phyloP scores from a whole-genome alignment of 75 land plant genomes.

The Adiantum capillusveneris region DNA sequence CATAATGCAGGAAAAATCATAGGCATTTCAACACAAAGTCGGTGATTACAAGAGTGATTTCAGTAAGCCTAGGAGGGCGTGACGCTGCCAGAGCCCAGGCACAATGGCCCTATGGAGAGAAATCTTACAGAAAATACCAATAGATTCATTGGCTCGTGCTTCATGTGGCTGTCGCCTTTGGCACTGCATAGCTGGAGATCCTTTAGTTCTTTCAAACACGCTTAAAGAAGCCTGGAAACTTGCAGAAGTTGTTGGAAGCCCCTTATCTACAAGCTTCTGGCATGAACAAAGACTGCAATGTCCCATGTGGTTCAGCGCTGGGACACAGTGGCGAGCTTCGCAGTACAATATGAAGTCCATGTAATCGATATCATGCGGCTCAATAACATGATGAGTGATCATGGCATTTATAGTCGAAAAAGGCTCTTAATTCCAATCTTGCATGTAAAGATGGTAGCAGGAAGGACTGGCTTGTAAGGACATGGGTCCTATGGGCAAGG shows the following conservation, averaged over 20 bases:
- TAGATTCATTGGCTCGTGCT: constrained; percentile 57
- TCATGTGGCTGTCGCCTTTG: constrained; percentile 81
- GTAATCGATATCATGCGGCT: constrained; percentile 14
- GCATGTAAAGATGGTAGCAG: no score
- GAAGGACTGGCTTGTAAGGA: no score
- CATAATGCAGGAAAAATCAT: no score
- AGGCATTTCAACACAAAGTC: no score
- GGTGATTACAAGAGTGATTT: no score
- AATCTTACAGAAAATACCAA: constrained; percentile 52
- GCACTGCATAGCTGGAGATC: constrained; percentile 56
- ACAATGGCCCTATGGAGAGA: constrained; percentile 38
- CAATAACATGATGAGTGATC: no score
- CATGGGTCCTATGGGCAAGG: no score
- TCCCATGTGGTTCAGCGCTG: constrained; percentile 58
- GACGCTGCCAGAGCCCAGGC: no score
- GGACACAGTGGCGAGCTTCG: constrained; percentile 71
- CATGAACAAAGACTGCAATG: constrained; percentile 60
- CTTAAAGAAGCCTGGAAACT: constrained; percentile 72
- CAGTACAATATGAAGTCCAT: constrained; percentile 82
- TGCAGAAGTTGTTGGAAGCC: constrained; percentile 52
- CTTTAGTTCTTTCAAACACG: constrained; percentile 31
- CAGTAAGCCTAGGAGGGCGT: no score
- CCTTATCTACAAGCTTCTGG: constrained; percentile 60
- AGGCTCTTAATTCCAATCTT: no score
- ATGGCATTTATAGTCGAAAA: no score